Evolutionary conservation across 805 yeast species (phyloP), one percentile per base, ranked within the genome.

Genomic region (Candida palmyrensis): DNA sequence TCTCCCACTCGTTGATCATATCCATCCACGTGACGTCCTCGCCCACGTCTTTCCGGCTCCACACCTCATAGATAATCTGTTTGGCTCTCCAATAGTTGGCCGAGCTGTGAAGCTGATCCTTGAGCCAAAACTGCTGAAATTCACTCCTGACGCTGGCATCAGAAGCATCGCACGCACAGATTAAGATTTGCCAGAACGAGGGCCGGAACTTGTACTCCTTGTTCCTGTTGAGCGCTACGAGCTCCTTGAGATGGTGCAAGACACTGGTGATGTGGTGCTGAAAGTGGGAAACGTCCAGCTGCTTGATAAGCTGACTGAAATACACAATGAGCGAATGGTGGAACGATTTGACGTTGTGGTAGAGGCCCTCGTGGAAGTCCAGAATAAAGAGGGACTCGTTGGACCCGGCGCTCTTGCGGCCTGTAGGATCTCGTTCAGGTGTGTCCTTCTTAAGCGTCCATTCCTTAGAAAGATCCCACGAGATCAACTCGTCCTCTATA

Each of bases 1-100:
- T 48, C 19, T 69, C 77, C 81, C 81, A 75, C 37, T 68, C 75
- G 33, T 75, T 59, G 1, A 75, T 56, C 54, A 74, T 47, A 42
- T 74, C 78, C 59, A 75, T 60, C 69, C 77, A 75, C 19, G 74
- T 71, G 17, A 43, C 33, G 31, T 58, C 48, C 39, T 51, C 58
- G 10, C 62, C 62, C 16, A 47, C 46, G 4, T 55, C 58, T 26
- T 70, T 45, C 17, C 75, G 48, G 23, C 68, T 58, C 74, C 77
- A 72, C 10, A 72, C 61, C 44, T 75, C 80, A 39, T 59, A 59
- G 40, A 74, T 51, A 18, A 74, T 61, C 45, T 75, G 81, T 42
- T 73, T 73, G 1, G 72, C 68, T 23, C 78, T 54, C 81, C 81
- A 75, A 41, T 68, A 69, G 36, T 68, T 71, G 11, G 46, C 48